Evolutionary conservation across 306 rosid genomes (phyloP).

Genomic region (Vigna trinervia): DNA sequence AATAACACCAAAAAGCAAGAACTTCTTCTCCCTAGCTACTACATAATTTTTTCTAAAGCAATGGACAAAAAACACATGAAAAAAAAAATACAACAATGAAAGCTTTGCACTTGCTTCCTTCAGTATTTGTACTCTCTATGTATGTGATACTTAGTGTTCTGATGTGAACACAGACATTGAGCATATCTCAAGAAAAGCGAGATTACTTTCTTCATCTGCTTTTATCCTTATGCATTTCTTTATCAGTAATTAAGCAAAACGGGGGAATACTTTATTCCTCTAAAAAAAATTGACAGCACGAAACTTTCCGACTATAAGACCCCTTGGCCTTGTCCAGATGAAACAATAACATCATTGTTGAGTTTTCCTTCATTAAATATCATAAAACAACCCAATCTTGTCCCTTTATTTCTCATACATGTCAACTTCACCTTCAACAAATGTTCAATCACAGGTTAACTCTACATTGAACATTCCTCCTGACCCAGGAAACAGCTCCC

Average conservation of each 20-base stretch:
- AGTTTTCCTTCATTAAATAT: neutral
- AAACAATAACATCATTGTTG: neutral
- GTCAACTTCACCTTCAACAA: slow-evolving; percentile 39
- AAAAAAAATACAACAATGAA: too few species aligned
- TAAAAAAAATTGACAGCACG: neutral
- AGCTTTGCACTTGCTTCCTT: neutral
- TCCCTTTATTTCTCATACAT: slow-evolving; percentile 15
- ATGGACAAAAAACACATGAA: neutral
- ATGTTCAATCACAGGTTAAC: slow-evolving; percentile 1
- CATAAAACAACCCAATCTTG: neutral
- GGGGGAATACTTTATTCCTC: slow-evolving; percentile 13
- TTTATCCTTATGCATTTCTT: slow-evolving; percentile 1
- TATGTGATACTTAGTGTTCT: neutral
- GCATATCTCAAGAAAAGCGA: slow-evolving; percentile 1
- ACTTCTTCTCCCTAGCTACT: neutral
- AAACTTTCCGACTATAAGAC: neutral
- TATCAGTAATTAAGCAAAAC: slow-evolving; percentile 13
- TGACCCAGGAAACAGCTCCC: slow-evolving; percentile 38
- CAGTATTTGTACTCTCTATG: neutral
- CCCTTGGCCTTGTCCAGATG: neutral
- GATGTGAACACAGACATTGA: slow-evolving; percentile 3
- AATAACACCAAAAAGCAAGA: neutral
- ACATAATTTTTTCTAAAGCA: neutral
- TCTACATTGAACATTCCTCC: slow-evolving; percentile 28
- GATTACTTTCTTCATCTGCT: slow-evolving; percentile 29